These are phyloP conservation scores for Calonectria pteridis DNA, from an alignment of 2,329 filamentous ascomycete genomes.

Conservation along the genomic window DNA sequence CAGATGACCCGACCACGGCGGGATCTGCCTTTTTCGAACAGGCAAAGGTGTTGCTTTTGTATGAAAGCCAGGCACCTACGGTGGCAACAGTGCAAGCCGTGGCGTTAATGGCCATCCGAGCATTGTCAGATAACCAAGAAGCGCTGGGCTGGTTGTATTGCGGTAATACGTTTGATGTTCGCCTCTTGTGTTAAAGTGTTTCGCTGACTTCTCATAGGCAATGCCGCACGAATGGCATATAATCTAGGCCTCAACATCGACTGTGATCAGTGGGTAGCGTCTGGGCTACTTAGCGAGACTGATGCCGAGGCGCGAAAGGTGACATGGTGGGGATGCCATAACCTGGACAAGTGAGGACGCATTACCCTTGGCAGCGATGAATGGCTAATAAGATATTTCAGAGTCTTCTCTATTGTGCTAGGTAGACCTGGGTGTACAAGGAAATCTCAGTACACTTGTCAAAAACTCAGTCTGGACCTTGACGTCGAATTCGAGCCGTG, in stretches of 20 bases:
- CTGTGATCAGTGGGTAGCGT: conserved; percentile 26
- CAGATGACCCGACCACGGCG: conserved; percentile 36
- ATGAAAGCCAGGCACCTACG: conserved; percentile 40
- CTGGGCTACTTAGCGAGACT: conserved; percentile 23
- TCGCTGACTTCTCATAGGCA: conserved; percentile 25
- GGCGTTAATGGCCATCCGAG: conserved; percentile 32
- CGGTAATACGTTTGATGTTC: background rate
- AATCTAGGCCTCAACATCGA: conserved; percentile 43
- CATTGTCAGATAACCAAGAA: conserved; percentile 39
- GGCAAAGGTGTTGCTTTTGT: conserved; percentile 36
- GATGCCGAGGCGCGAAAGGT: conserved; percentile 39
- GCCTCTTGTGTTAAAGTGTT: background rate
- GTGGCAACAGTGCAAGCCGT: conserved; percentile 41
- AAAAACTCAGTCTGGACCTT: conserved; percentile 29
- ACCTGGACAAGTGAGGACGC: conserved; percentile 36
- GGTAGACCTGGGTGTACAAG: conserved; percentile 37
- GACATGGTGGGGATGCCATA: conserved; percentile 42
- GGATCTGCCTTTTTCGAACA: conserved; percentile 36
- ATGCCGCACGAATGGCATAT: conserved; percentile 41
- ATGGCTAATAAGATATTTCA: background rate
- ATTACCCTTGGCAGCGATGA: background rate
- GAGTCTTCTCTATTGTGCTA: conserved; percentile 32
- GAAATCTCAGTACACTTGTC: conserved; percentile 34
- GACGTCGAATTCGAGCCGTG: conserved; percentile 32
- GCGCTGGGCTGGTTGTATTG: conserved; percentile 40